Percentiles rank a stretch among this genome's conserved stretches.
phyloP scores from a whole-genome alignment of 139 green algal genomes.

The Zygnema cylindricum region DNA sequence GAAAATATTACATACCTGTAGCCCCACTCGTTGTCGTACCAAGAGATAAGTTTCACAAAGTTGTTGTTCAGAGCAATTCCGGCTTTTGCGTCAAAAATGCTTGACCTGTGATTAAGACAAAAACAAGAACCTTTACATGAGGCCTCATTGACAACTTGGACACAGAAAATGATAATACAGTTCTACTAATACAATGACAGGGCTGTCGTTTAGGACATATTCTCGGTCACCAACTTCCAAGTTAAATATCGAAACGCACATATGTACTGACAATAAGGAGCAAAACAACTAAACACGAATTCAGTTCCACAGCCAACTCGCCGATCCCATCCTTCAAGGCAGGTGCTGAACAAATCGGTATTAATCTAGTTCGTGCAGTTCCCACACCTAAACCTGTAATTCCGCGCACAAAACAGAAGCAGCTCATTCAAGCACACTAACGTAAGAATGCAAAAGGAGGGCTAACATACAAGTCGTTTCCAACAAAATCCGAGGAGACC shows the following conservation, averaged over 20 bases:
- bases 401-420: too few species aligned
- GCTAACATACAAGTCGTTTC: conserved; percentile 65
- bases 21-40: conserved; percentile 97
- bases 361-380: too few species aligned
- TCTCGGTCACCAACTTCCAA: conserved; percentile 78
- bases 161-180: too few species aligned
- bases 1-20: conserved; percentile 61
- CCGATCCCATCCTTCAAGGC: too few species aligned
- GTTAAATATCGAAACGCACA: conserved; percentile 39
- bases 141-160: background rate
- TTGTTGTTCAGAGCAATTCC: conserved; percentile 70
- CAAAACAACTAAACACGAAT: too few species aligned
- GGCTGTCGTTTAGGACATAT: conserved; percentile 84
- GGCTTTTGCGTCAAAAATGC: conserved; percentile 61
- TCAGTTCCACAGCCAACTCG: too few species aligned
- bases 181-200: too few species aligned
- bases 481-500: conserved; percentile 91
- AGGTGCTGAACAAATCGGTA: too few species aligned
- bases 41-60: conserved; percentile 95
- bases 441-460: background rate
- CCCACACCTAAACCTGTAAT: too few species aligned
- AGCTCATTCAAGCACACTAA: too few species aligned
- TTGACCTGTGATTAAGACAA: conserved; percentile 44
- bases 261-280: too few species aligned
- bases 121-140: background rate